Base-by-base conservation (phyloP, 495 filamentous ascomycete genomes). In the Sabuloglossum arenarium region DNA sequence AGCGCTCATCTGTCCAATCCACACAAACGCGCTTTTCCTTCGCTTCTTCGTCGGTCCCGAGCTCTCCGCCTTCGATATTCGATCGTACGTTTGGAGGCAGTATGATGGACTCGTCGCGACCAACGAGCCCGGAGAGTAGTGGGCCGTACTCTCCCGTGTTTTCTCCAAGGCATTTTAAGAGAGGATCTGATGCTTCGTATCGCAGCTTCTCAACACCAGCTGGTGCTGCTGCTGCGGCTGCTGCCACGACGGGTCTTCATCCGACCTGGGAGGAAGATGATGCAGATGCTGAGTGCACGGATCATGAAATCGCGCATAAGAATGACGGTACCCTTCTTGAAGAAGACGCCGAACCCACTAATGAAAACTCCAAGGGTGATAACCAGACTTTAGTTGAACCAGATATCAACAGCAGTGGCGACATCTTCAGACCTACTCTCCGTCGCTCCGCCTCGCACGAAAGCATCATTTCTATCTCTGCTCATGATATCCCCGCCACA, bases 1-100 rank as follows among this genome's bases (percentile, higher is more conserved):
- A 75, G 30, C 75, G 78, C 24, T 87, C 80, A 79, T 86, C 86
- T 0, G 63, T 77, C 11, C 75, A 83, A 49, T 81, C 83, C 8
- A 72, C 72, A 25, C 69, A 69, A 46, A 65, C 65, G 10, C 72
- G 27, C 3, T 27, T 72, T 6, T 80, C 83, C 21, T 73, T 77
- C 59, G 69, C 75, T 3, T 61, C 74, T 0, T 87, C 86, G 10
- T 90, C 89, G 0, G 69, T 80, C n/a, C 79, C 88, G 3, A 88
- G 79, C 63, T 94, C 89, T 1, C 89, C 90, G 3, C 75, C 86
- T 8, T 82, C 79, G 0, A 69, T 95, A 46, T 95, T 94, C 61
- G 89, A 96, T 61, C 73, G 78, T 6, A 63, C 66, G 1, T 70
- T 71, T 58, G 64, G 72, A 21, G 73, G 80, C 56, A 65, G 75